Conservation (phyloP, 129 eudicot species). For the carrot (Daucus carota) region DH1_v3.0 NC_030384.2:44744001-44744500, state of each 20-base stretch:
- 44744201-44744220: slow-evolving; percentile 34
- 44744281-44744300: slow-evolving; percentile 65
- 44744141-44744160: slow-evolving; percentile 50
- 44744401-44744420: slow-evolving; percentile 53
- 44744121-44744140: slow-evolving; percentile 41
- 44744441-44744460: slow-evolving; percentile 47
- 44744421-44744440: slow-evolving; percentile 69
- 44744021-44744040: too few relatives aligned
- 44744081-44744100: slow-evolving; percentile 35
- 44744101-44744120: slow-evolving; percentile 64
- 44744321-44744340: slow-evolving; percentile 67
- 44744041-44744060: slow-evolving; percentile 61
- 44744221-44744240: slow-evolving; percentile 47
- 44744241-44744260: slow-evolving; percentile 53
- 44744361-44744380: slow-evolving; percentile 60
- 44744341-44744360: slow-evolving; percentile 55
- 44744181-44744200: slow-evolving; percentile 47
- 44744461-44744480: slow-evolving; percentile 63
- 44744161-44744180: slow-evolving; percentile 52
- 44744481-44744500: slow-evolving; percentile 60
- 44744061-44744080: slow-evolving; percentile 75
- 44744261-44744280: slow-evolving; percentile 59
- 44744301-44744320: slow-evolving; percentile 64
- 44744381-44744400: slow-evolving; percentile 72
- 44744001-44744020: too few relatives aligned